Percentiles rank a stretch among this genome's conserved stretches.
Evolutionary conservation across 495 filamentous ascomycete species (phyloP).

Genomic region (Xylaria bambusicola): DNA sequence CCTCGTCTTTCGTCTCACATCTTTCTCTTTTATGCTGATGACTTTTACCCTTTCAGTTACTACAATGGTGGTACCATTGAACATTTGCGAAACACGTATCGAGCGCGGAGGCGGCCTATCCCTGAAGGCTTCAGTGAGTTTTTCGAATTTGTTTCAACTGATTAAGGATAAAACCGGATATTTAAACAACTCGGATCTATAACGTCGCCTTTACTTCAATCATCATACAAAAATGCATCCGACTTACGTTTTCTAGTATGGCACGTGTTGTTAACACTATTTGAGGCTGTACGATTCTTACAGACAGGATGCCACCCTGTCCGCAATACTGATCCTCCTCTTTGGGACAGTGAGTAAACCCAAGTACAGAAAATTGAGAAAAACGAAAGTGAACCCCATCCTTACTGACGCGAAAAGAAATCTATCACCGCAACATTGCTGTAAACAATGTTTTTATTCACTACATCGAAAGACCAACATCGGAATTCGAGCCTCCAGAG

Average conservation of each 20-base stretch:
- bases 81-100: background rate
- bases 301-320: background rate
- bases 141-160: no score
- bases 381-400: background rate
- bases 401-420: background rate
- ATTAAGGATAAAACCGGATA: no score
- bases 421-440: slow-evolving; percentile 2
- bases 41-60: background rate
- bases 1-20: no score
- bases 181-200: no score
- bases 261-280: slow-evolving; percentile 7
- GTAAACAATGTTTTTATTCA: slow-evolving; percentile 13
- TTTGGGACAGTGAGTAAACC: slow-evolving; percentile 1
- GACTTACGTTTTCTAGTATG: slow-evolving; percentile 1
- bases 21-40: no score
- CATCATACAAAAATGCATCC: no score
- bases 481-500: background rate
- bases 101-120: background rate
- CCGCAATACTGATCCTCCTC: background rate
- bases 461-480: background rate
- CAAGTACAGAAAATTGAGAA: background rate
- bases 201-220: no score
- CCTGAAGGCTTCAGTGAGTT: slow-evolving; percentile 14
- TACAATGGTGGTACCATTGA: background rate
- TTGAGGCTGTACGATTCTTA: slow-evolving; percentile 9